A percentile compares a stretch with the other conserved stretches of the same genome.
These are phyloP conservation scores for Iberis amara DNA, from an alignment of 441 rosid genomes.

Conservation along the genomic window DNA sequence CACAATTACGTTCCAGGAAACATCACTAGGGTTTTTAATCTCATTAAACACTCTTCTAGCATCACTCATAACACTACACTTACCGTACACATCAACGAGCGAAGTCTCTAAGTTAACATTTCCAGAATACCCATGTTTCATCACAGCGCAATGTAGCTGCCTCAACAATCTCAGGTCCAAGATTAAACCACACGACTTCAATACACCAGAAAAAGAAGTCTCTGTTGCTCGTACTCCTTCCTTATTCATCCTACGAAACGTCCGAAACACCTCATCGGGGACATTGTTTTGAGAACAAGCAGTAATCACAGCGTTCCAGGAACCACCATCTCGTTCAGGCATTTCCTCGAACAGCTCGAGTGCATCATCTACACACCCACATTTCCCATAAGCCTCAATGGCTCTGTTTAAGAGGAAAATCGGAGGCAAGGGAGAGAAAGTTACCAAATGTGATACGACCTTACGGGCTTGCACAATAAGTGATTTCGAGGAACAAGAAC, in stretches of 20 bases:
- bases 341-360: slow-evolving; percentile 66
- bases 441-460: slow-evolving; percentile 54
- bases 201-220: slow-evolving; percentile 52
- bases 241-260: slow-evolving; percentile 47
- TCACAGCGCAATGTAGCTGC: slow-evolving; percentile 61
- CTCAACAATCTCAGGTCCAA: slow-evolving; percentile 39
- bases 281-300: slow-evolving; percentile 42
- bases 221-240: slow-evolving; percentile 47
- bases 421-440: slow-evolving; percentile 48
- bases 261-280: slow-evolving; percentile 35
- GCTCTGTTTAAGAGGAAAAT: slow-evolving; percentile 36
- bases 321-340: slow-evolving; percentile 74
- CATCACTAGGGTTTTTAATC: slow-evolving; percentile 51
- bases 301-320: slow-evolving; percentile 77
- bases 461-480: slow-evolving; percentile 67
- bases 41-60: slow-evolving; percentile 72
- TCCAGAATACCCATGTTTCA: slow-evolving; percentile 47
- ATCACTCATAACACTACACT: slow-evolving; percentile 55
- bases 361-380: slow-evolving; percentile 52
- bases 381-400: slow-evolving; percentile 36
- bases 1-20: slow-evolving; percentile 84
- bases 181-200: slow-evolving; percentile 47
- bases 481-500: slow-evolving; percentile 41
- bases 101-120: slow-evolving; percentile 71
- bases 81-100: slow-evolving; percentile 73